These are phyloP conservation scores for Colletotrichum kahawae DNA, from an alignment of 2,329 filamentous ascomycete genomes.

Conservation along the genomic window DNA sequence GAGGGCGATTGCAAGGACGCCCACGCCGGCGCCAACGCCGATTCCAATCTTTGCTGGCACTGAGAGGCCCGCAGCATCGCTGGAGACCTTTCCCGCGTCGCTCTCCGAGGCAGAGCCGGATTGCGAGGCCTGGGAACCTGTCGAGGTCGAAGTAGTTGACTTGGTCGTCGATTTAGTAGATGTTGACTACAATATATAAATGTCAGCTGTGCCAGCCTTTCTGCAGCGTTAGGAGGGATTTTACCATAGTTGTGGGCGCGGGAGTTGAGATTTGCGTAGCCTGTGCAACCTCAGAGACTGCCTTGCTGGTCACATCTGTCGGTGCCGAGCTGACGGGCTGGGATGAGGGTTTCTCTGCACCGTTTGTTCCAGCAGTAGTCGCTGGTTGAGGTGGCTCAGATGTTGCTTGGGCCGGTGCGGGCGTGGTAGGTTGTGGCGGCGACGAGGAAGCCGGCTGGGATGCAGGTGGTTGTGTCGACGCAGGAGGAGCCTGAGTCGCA, in stretches of 20 bases:
- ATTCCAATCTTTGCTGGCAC: constrained; percentile 54
- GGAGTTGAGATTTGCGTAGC: constrained; percentile 17
- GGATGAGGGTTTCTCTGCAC: background rate
- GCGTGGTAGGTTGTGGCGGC: background rate
- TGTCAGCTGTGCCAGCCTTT: background rate
- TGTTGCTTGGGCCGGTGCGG: background rate
- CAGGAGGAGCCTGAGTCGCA: background rate
- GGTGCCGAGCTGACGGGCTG: background rate
- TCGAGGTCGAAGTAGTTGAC: constrained; percentile 15
- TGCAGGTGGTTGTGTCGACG: background rate
- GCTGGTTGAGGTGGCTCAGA: background rate
- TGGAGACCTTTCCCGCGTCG: background rate
- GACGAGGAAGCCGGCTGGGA: background rate
- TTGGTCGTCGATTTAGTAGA: background rate
- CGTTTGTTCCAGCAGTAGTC: background rate
- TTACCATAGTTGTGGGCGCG: constrained; percentile 10
- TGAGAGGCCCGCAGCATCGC: constrained; percentile 36
- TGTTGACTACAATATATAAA: background rate
- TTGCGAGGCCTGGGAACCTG: constrained; percentile 2
- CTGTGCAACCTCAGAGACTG: constrained; percentile 6
- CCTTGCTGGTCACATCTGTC: background rate
- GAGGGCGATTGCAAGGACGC: constrained; percentile 43
- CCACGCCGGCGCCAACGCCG: constrained; percentile 49
- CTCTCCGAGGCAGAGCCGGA: background rate
- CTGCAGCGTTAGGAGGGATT: background rate